Evolutionary conservation across 176 grass and related monocot genomes (phyloP).

Genomic region (Juncus effusus): DNA sequence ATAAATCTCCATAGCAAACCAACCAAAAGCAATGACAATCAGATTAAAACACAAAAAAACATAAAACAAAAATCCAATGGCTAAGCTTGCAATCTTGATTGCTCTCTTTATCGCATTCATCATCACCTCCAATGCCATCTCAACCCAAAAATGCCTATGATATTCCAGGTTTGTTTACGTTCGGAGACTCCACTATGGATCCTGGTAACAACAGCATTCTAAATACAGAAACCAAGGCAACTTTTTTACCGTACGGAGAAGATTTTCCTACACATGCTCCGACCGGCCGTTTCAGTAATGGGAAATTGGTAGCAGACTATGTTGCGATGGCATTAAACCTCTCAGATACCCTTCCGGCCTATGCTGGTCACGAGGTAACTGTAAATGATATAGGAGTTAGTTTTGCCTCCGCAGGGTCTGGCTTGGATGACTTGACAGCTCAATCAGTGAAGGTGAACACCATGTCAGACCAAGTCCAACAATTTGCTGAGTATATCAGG

Average conservation of each 20-base stretch:
- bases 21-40: no score
- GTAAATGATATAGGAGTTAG: slow-evolving; percentile 38
- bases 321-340: slow-evolving; percentile 50
- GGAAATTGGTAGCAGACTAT: slow-evolving; percentile 63
- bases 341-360: slow-evolving; percentile 49
- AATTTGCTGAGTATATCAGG: slow-evolving; percentile 38
- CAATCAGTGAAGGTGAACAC: slow-evolving; percentile 21
- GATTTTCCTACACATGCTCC: slow-evolving; percentile 36
- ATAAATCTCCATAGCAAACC: no score
- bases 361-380: slow-evolving; percentile 18
- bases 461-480: slow-evolving; percentile 34
- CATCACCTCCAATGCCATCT: not conserved
- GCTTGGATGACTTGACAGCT: slow-evolving; percentile 59
- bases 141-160: not conserved
- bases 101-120: not conserved
- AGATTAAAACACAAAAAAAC: no score
- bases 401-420: slow-evolving; percentile 66
- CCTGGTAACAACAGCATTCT: slow-evolving; percentile 74
- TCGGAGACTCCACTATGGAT: slow-evolving; percentile 77
- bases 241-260: slow-evolving; percentile 62
- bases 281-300: slow-evolving; percentile 61
- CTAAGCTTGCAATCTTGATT: no score
- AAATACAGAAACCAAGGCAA: slow-evolving; percentile 38
- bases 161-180: slow-evolving; percentile 60
- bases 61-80: no score